These are phyloP conservation scores for Phytophthora tubulina DNA, from an alignment of 352 stramenopile genomes.

Conservation along the genomic window DNA sequence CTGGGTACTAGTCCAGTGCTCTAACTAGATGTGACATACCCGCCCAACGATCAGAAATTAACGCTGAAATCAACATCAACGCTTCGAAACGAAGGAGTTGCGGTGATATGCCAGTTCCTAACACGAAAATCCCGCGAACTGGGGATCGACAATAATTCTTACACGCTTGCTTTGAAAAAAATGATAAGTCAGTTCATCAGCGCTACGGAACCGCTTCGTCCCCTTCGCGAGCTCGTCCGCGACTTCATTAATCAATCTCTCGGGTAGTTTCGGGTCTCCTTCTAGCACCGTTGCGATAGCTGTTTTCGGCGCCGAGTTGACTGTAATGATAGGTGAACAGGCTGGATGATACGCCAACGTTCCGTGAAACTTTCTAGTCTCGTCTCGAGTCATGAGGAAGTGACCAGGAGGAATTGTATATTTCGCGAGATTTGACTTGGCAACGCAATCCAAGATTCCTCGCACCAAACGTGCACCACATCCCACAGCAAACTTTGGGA, in stretches of 20 bases:
- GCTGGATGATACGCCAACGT: conserved; percentile 46
- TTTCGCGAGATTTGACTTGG: conserved; percentile 1
- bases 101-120: neutral
- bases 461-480: conserved; percentile 19
- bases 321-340: conserved; percentile 38
- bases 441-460: conserved; percentile 17
- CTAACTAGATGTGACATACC: no score
- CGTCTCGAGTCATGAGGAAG: conserved; percentile 31
- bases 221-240: conserved; percentile 6
- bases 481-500: conserved; percentile 10
- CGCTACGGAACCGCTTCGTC: conserved; percentile 9
- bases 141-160: conserved; percentile 1
- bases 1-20: conserved; percentile 60
- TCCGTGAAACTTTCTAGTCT: conserved; percentile 40
- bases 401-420: conserved; percentile 8
- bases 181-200: conserved; percentile 2
- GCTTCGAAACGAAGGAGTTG: no score
- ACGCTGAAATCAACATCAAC: no score
- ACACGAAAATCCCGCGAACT: conserved; percentile 5
- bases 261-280: neutral
- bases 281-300: conserved; percentile 33
- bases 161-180: conserved; percentile 9
- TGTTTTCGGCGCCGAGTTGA: conserved; percentile 38
- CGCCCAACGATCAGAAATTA: no score
- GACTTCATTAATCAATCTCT: conserved; percentile 6